These are phyloP conservation scores for Gentiana straminea DNA, from an alignment of 257 asterid species.

Conservation along the genomic window DNA sequence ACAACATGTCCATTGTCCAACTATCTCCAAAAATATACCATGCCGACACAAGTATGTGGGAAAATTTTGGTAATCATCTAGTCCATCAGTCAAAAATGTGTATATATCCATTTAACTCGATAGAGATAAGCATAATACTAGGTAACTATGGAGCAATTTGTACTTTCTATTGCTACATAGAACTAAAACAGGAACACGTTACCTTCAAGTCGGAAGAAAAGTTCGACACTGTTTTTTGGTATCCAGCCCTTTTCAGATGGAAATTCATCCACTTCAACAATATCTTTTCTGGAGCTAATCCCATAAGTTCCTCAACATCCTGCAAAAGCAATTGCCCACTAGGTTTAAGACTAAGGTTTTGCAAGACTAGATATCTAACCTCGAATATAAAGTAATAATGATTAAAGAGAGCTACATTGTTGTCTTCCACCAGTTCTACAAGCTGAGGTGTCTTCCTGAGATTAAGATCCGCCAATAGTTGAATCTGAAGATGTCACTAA, in stretches of 20 bases:
- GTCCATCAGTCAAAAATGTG: background rate
- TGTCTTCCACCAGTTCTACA: constrained; percentile 91
- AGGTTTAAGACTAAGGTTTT: background rate
- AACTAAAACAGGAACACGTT: constrained; percentile 9
- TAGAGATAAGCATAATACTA: background rate
- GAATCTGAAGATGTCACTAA: constrained; percentile 52
- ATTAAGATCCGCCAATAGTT: constrained; percentile 95
- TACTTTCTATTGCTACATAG: background rate
- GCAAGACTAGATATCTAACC: background rate
- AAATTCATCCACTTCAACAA: constrained; percentile 96
- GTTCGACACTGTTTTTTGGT: constrained; percentile 68
- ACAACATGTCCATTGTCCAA: too few relatives aligned
- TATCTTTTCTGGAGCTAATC: constrained; percentile 94
- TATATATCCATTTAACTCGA: background rate
- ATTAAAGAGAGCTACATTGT: constrained; percentile 34
- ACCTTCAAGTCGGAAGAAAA: constrained; percentile 95
- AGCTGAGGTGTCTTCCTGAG: constrained; percentile 98
- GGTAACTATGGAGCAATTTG: background rate
- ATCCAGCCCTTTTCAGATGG: constrained; percentile 92
- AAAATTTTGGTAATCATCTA: too few relatives aligned
- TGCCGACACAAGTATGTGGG: too few relatives aligned
- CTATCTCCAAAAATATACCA: too few relatives aligned
- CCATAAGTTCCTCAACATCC: constrained; percentile 97
- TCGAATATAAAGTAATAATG: constrained; percentile 9
- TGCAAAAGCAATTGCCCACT: constrained; percentile 18